These are phyloP conservation scores for Leptodermis oblonga DNA, from an alignment of 257 asterid species.

Conservation along the genomic window DNA sequence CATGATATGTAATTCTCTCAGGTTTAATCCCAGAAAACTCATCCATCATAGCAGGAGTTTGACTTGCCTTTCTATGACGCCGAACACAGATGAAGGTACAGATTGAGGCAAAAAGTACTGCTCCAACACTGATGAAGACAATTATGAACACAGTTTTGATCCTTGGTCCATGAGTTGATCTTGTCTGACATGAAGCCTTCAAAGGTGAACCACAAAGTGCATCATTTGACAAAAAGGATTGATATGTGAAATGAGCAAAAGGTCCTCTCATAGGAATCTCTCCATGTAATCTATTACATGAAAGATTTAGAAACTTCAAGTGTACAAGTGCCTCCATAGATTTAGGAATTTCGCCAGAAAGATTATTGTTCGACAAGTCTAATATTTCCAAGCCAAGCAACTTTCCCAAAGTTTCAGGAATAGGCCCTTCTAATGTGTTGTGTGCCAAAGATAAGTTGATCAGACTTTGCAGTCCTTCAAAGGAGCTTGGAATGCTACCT, in stretches of 20 bases:
- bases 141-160: background rate
- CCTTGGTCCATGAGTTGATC: background rate
- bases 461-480: slow-evolving; percentile 3
- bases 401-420: slow-evolving; percentile 9
- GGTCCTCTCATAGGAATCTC: background rate
- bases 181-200: background rate
- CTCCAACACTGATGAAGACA: background rate
- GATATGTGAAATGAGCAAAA: background rate
- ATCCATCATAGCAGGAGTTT: background rate
- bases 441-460: background rate
- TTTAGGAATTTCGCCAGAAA: slow-evolving; percentile 2
- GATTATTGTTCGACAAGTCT: background rate
- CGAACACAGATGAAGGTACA: background rate
- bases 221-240: background rate
- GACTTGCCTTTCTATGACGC: background rate
- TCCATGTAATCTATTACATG: background rate
- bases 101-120: background rate
- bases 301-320: slow-evolving; percentile 4
- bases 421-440: slow-evolving; percentile 10
- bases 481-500: background rate
- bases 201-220: background rate
- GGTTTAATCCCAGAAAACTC: slow-evolving; percentile 1
- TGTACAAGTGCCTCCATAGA: slow-evolving; percentile 3
- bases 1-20: slow-evolving; percentile 14
- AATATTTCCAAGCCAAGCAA: slow-evolving; percentile 5